Conservation (phyloP, 371 early-diverging fungal species). For the Nematocida displodere region DNA sequence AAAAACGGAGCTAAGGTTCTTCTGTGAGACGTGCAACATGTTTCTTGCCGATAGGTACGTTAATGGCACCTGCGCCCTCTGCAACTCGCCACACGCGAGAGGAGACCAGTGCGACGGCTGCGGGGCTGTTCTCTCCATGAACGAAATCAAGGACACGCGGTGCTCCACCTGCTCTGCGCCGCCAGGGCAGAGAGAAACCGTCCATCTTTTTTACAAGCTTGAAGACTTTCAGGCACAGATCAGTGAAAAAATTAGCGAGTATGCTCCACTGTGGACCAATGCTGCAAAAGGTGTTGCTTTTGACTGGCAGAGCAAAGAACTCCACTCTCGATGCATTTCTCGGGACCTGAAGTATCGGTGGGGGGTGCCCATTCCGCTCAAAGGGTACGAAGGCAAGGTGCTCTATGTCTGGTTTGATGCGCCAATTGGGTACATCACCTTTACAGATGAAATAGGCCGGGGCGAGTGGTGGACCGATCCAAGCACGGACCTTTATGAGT, state of each 20-base stretch:
- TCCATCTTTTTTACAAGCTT: constrained; percentile 85
- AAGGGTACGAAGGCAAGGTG: constrained; percentile 78
- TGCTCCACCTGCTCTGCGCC: constrained; percentile 80
- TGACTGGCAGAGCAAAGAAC: constrained; percentile 89
- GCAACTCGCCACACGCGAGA: constrained; percentile 73
- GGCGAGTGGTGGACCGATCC: constrained; percentile 17
- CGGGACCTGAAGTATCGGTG: constrained; percentile 84
- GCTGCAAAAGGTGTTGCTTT: constrained; percentile 83
- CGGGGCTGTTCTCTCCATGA: constrained; percentile 78
- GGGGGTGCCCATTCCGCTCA: constrained; percentile 92
- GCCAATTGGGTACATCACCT: constrained; percentile 74
- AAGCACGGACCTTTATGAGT: constrained; percentile 77
- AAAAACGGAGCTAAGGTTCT: constrained; percentile 76
- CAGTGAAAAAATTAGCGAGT: constrained; percentile 68
- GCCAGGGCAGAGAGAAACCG: constrained; percentile 71
- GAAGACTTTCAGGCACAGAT: constrained; percentile 71
- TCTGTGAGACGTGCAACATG: constrained; percentile 80
- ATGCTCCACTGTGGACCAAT: constrained; percentile 74
- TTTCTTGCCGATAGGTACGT: constrained; percentile 98
- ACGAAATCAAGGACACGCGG: constrained; percentile 81
- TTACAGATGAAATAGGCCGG: constrained; percentile 44
- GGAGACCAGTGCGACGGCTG: constrained; percentile 99
- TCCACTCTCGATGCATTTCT: constrained; percentile 90
- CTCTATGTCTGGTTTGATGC: constrained; percentile 99
- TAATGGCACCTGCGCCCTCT: constrained; percentile 85